These are phyloP conservation scores for Apocynum venetum DNA, from an alignment of 257 asterid species.

Conservation along the genomic window DNA sequence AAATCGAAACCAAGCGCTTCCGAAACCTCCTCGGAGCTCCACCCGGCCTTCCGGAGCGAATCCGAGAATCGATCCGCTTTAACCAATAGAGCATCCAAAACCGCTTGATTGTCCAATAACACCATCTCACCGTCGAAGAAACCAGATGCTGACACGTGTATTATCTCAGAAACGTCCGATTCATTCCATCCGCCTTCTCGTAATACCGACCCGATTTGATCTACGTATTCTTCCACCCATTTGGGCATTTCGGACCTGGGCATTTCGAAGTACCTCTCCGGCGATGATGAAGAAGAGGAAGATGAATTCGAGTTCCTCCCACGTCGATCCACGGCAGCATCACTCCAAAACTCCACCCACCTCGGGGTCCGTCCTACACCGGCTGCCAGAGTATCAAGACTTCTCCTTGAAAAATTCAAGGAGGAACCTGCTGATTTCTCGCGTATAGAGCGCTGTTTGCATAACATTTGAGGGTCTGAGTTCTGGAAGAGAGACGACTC, in stretches of 20 bases:
- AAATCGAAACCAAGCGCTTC: constrained; percentile 85
- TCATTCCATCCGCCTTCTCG: constrained; percentile 90
- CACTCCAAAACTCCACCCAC: constrained; percentile 99
- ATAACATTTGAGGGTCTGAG: constrained; percentile 28
- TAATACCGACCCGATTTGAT: constrained; percentile 73
- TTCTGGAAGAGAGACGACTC: constrained; percentile 51
- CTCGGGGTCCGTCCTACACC: constrained; percentile 59
- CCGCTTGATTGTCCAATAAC: constrained; percentile 74
- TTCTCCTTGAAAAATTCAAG: constrained; percentile 47
- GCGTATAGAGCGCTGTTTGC: constrained; percentile 38
- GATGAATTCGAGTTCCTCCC: constrained; percentile 71
- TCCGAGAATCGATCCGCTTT: constrained; percentile 95
- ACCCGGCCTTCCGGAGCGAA: constrained; percentile 73
- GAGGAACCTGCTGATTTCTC: constrained; percentile 49
- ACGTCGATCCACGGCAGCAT: constrained; percentile 73
- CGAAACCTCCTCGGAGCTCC: constrained; percentile 97
- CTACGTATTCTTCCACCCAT: constrained; percentile 83
- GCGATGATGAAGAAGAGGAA: constrained; percentile 61
- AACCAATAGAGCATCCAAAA: constrained; percentile 69
- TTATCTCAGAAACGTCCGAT: constrained; percentile 79
- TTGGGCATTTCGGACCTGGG: constrained; percentile 64
- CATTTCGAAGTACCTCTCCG: constrained; percentile 67
- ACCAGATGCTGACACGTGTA: constrained; percentile 77
- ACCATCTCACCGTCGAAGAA: constrained; percentile 85
- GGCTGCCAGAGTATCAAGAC: constrained; percentile 40